phyloP scores from a whole-genome alignment of 108 stramenopile genomes.

The Cyclotella sp. region DNA sequence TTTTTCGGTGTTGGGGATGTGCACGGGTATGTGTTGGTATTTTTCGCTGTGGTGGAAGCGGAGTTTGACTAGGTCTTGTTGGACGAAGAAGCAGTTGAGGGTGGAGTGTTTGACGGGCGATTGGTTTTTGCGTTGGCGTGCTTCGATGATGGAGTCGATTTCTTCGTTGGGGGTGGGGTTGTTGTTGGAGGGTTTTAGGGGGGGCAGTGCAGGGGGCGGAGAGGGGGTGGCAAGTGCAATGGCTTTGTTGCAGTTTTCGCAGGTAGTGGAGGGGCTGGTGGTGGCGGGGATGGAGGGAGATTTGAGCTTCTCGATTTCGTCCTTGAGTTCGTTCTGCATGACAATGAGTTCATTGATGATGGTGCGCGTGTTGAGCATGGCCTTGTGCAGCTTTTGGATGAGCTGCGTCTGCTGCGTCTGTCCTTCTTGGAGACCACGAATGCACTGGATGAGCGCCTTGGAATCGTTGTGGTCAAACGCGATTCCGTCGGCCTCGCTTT shows the following conservation, averaged over 20 bases:
- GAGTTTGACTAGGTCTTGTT: conserved; percentile 35
- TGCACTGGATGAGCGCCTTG: conserved; percentile 8
- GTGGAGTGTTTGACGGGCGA: conserved; percentile 34
- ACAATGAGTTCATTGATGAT: conserved; percentile 35
- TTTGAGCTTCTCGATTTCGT: conserved; percentile 25
- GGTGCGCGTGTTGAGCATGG: conserved; percentile 26
- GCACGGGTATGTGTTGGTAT: conserved; percentile 23
- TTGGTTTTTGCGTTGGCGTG: conserved; percentile 16
- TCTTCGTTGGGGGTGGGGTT: conserved; percentile 23
- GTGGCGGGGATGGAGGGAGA: not conserved
- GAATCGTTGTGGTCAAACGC: not conserved
- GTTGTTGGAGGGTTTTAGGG: not conserved
- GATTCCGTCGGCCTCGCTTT: not conserved
- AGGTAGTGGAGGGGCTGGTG: not conserved
- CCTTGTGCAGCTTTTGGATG: conserved; percentile 36
- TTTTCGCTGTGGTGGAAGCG: conserved; percentile 28
- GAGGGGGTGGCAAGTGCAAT: too few relatives aligned
- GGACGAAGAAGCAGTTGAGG: conserved; percentile 25
- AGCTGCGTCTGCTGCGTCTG: conserved; percentile 28
- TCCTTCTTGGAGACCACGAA: conserved; percentile 28
- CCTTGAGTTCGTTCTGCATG: conserved; percentile 34
- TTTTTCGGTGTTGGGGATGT: conserved; percentile 26
- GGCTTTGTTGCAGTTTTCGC: too few relatives aligned
- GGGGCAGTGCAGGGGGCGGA: not conserved
- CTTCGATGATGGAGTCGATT: conserved; percentile 24